Conservation (phyloP, 2,329 filamentous ascomycete species). For the Cladobotryum protrusum region DNA sequence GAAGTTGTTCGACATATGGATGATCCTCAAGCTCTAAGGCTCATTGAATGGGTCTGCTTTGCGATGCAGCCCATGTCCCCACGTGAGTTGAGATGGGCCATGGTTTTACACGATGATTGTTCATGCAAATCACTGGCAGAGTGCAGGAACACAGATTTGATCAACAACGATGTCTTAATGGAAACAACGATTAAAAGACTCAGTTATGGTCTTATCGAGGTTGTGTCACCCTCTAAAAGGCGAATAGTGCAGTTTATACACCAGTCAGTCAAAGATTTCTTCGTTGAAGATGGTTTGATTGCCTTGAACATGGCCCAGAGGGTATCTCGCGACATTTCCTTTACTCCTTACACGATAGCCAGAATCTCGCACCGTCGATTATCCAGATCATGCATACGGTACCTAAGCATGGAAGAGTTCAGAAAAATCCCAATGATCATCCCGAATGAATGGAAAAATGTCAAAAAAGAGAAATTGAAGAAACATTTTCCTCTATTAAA, state of each 20-base stretch:
- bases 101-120: slow-evolving; percentile 20
- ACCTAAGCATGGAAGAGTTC: slow-evolving; percentile 19
- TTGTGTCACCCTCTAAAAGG: not conserved
- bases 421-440: too few relatives aligned
- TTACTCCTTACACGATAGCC: not conserved
- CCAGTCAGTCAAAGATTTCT: slow-evolving; percentile 29
- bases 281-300: slow-evolving; percentile 19
- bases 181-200: slow-evolving; percentile 16
- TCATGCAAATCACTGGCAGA: slow-evolving; percentile 15
- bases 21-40: slow-evolving; percentile 14
- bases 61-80: slow-evolving; percentile 19
- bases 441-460: not conserved
- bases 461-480: not conserved
- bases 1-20: slow-evolving; percentile 17
- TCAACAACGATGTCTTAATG: slow-evolving; percentile 12
- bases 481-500: not conserved
- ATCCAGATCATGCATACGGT: slow-evolving; percentile 21
- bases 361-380: slow-evolving; percentile 16
- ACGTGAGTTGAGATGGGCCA: slow-evolving; percentile 26
- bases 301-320: slow-evolving; percentile 9
- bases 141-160: slow-evolving; percentile 15
- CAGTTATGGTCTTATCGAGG: slow-evolving; percentile 25
- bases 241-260: slow-evolving; percentile 28
- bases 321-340: too few relatives aligned
- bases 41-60: slow-evolving; percentile 30